Base-by-base conservation (phyloP, 2,329 filamentous ascomycete genomes). In the Canariomyces notabilis region DNA sequence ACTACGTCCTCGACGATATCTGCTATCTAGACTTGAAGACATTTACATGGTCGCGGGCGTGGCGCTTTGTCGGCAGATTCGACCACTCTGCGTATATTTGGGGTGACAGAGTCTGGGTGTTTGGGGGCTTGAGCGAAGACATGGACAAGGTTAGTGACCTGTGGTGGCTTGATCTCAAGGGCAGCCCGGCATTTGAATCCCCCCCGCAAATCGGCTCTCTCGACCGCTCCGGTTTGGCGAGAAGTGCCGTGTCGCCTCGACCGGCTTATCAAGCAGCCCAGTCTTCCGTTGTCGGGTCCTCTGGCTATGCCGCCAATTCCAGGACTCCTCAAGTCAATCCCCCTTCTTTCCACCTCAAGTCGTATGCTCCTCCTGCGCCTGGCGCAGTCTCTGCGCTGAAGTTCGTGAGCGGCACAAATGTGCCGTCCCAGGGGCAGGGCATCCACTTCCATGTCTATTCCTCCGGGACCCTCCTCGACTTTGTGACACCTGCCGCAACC, bases 91-190 rank as follows among this genome's bases (percentile, higher is more conserved):
- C 87, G 42, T 96, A 91, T 75, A 85, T 98, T 49, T 96, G 90
- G 77, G 75, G 85, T 45, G 90, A 93, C 52, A 82, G 89, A 35
- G 83, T 98, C 26, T 98, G 91, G 91, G 89, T 97, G 6, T 96
- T 95, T 65, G 93, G 93, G 32, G 93, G 93, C 2, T 75, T 98
- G 40, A 93, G 89, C 52, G 87, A 93, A 57, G 90, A 96, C 56
- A 95, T 97, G 89, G 90, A 97, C 69, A 91, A 95, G 59, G 89
- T 87, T 51, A 91, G 89, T 49, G 93, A 98, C 65, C 78, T 98
- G 35, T 96, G 89, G 87, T 98, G 93, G 90, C 74, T 98, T 35
- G 93, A 98, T 67, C 77, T 98, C 40, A 91, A 95, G 64, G 89
- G 89, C 26, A 89, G 80, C 49, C 89, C 90, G 1, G 87, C 89